phyloP scores from a whole-genome alignment of 768 basidiomycete species.

The Chalciporus sphaerocephalus region DNA sequence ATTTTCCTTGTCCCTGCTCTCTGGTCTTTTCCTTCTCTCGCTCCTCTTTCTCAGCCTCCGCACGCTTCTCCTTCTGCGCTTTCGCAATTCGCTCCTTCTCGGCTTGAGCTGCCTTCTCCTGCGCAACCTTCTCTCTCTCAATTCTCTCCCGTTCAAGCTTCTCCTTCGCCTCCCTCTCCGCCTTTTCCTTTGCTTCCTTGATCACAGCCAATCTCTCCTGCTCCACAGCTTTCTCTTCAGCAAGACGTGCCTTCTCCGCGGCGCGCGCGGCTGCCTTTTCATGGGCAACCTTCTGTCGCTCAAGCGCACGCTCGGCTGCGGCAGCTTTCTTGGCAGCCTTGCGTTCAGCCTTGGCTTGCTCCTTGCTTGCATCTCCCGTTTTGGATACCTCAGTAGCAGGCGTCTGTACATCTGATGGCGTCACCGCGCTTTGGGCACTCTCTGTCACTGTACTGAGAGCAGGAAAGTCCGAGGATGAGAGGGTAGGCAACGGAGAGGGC shows the following conservation, averaged over 20 bases:
- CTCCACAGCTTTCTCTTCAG: constrained; percentile 51
- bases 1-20: constrained; percentile 22
- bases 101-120: constrained; percentile 33
- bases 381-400: constrained; percentile 21
- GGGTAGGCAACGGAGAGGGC: constrained; percentile 42
- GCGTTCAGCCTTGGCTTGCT: constrained; percentile 54
- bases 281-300: constrained; percentile 52
- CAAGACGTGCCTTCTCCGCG: constrained; percentile 50
- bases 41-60: constrained; percentile 26
- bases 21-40: constrained; percentile 28
- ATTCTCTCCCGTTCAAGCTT: constrained; percentile 36
- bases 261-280: constrained; percentile 52
- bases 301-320: constrained; percentile 57
- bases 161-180: constrained; percentile 32
- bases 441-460: constrained; percentile 41
- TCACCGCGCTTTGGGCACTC: constrained; percentile 3
- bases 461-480: constrained; percentile 75
- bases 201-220: constrained; percentile 43
- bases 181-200: constrained; percentile 39
- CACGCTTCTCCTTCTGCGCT: constrained; percentile 30
- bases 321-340: constrained; percentile 64
- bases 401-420: constrained; percentile 22
- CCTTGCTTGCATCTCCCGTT: constrained; percentile 36
- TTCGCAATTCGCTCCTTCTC: constrained; percentile 35
- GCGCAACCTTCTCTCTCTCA: constrained; percentile 35